Evolutionary conservation across 2,329 filamentous ascomycete species (phyloP), one percentile per base, ranked within the genome.

Genomic region (Penicillium paneum): DNA sequence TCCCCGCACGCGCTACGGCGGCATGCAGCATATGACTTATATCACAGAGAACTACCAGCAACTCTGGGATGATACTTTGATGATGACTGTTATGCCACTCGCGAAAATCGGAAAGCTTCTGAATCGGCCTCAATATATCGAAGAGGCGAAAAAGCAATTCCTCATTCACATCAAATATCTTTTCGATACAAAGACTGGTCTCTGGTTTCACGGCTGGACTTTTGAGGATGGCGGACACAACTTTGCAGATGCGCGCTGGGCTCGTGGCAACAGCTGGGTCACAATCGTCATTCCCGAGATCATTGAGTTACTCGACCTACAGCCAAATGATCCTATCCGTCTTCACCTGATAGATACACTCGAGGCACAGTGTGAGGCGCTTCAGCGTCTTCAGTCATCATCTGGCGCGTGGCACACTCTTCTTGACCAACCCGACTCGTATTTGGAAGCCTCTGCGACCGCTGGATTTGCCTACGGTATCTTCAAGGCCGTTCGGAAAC

Each of bases 201-300:
- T 92, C 0, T 93, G 89, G 71, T 92, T 88, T 77, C 89, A 93
- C 71, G 89, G 89, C 28, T 93, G 89, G 89, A 87, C 86, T 10
- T 92, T 91, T 63, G 81, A 86, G 45, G 81, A 85, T 1, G 82
- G 81, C 8, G 87, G 81, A 3, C 81, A 84, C 62, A 83, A 83
- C 60, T 84, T 83, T 60, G 81, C 81, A 2, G 63, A 74, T 47
- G 81, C 81, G 8, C 71, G 79, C 34, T 83, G 81, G 81, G 81
- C 80, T 12, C 70, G 81, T n/a, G 81, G 81, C 0, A 76, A 76
- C 52, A 74, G 70, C 49, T 93, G 89, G 89, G 68, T 93, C 43
- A 92, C 89, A 0, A 92, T 93, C 56, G 89, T 84, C n/a, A 89
- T 92, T 49, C 89, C 89, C 0, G 89, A 93, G 65, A 88, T 92